These are phyloP conservation scores for Chrysopogon serrulatus DNA, from an alignment of 176 grass and related monocot species.

Conservation along the genomic window DNA sequence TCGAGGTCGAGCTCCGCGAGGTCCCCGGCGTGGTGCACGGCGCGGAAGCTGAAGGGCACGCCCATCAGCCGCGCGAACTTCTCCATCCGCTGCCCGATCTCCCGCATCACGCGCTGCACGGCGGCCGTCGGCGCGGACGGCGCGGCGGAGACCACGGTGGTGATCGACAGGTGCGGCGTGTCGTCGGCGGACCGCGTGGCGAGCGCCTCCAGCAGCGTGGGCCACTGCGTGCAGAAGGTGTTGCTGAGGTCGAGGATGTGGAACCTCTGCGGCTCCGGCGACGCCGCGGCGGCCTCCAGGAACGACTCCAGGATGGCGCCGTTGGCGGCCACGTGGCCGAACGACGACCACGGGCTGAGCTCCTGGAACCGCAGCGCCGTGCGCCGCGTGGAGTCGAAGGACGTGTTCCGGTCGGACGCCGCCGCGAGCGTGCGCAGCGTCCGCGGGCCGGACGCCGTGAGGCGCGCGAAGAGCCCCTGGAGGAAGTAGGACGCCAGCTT, in stretches of 20 bases:
- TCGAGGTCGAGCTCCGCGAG: slow-evolving; percentile 85
- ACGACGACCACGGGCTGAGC: slow-evolving; percentile 95
- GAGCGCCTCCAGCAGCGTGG: slow-evolving; percentile 89
- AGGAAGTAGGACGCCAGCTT: slow-evolving; percentile 90
- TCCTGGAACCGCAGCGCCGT: slow-evolving; percentile 94
- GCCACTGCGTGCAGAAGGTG: slow-evolving; percentile 99
- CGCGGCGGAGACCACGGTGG: slow-evolving; percentile 66
- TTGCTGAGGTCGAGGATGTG: slow-evolving; percentile 99
- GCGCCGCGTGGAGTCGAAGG: slow-evolving; percentile 89
- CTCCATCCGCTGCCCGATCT: slow-evolving; percentile 97
- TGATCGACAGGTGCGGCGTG: slow-evolving; percentile 95
- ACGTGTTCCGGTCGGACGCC: slow-evolving; percentile 75
- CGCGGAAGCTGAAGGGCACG: slow-evolving; percentile 86
- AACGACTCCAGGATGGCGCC: slow-evolving; percentile 97
- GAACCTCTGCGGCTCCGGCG: slow-evolving; percentile 49
- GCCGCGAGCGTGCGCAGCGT: slow-evolving; percentile 68
- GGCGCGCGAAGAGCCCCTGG: slow-evolving; percentile 79
- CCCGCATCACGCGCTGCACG: slow-evolving; percentile 84
- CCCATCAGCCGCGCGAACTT: slow-evolving; percentile 98
- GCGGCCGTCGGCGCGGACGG: slow-evolving; percentile 51
- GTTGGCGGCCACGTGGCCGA: slow-evolving; percentile 95
- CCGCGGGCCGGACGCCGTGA: slow-evolving; percentile 67
- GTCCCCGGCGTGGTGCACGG: slow-evolving; percentile 76
- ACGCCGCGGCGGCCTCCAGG: slow-evolving; percentile 59
- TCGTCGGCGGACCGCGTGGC: slow-evolving; percentile 92